Evolutionary conservation across 2,329 filamentous ascomycete species (phyloP).

Genomic region (Penicillium brevicompactum): DNA sequence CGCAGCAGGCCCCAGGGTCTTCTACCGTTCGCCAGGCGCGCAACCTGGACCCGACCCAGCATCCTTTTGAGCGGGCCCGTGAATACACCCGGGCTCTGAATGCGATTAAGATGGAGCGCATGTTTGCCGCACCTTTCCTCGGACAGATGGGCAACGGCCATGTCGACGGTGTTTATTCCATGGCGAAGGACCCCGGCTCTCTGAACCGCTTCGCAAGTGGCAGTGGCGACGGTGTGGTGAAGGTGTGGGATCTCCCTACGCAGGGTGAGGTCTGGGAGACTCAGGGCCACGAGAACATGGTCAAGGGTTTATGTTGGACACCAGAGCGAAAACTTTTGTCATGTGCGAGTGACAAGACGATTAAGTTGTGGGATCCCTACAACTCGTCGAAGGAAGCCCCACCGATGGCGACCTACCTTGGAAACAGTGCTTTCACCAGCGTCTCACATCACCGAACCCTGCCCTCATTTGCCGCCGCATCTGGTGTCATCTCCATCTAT

Average conservation of each 20-base stretch:
- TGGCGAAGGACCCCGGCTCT: constrained; percentile 77
- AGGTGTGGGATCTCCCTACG: constrained; percentile 82
- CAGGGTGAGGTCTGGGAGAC: constrained; percentile 74
- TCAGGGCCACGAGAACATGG: constrained; percentile 87
- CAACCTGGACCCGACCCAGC: constrained; percentile 76
- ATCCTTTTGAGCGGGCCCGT: constrained; percentile 87
- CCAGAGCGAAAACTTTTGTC: constrained; percentile 81
- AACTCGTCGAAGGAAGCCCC: constrained; percentile 66
- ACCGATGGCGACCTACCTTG: constrained; percentile 84
- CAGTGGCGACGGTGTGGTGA: constrained; percentile 88
- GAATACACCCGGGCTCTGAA: constrained; percentile 79
- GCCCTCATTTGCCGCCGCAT: constrained; percentile 76
- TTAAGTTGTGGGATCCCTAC: constrained; percentile 93
- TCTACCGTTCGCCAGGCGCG: constrained; percentile 48
- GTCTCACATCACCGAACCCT: constrained; percentile 79
- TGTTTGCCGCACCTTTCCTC: constrained; percentile 85
- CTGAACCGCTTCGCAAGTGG: constrained; percentile 77
- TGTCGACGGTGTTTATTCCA: constrained; percentile 83
- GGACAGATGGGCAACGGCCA: constrained; percentile 86
- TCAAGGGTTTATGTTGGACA: constrained; percentile 90
- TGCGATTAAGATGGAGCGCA: constrained; percentile 89
- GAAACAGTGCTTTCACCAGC: constrained; percentile 77
- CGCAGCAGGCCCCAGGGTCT: constrained; percentile 51
- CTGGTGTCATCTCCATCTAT: constrained; percentile 80
- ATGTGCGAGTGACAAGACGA: constrained; percentile 80